Percentiles rank a stretch among this genome's conserved stretches.
These are phyloP conservation scores for Evansstolkia leycettana DNA, from an alignment of 495 filamentous ascomycete species.

Conservation along the genomic window DNA sequence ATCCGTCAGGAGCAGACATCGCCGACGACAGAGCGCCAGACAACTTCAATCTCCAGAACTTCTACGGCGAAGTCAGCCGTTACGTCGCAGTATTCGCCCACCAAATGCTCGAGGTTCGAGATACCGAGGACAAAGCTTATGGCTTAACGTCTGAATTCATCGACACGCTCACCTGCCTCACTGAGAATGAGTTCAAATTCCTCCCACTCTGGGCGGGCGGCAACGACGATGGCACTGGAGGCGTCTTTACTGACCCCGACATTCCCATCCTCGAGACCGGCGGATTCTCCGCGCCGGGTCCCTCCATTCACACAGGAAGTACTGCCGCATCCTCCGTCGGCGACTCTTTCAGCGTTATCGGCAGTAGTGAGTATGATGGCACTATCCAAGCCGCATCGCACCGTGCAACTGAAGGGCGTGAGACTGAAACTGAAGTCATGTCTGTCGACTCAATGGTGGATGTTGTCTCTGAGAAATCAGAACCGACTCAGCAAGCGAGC, in stretches of 20 bases:
- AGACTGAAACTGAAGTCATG: no score
- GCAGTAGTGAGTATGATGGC: constrained; percentile 16
- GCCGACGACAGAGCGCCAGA: background rate
- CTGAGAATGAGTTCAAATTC: constrained; percentile 36
- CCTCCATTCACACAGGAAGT: constrained; percentile 28
- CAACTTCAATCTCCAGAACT: constrained; percentile 2
- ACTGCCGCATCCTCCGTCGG: constrained; percentile 6
- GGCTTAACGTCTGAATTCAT: constrained; percentile 11
- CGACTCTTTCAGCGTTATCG: constrained; percentile 13
- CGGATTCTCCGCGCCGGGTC: constrained; percentile 32
- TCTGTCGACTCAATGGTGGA: no score
- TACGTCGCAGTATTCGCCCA: constrained; percentile 9
- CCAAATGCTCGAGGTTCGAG: constrained; percentile 8
- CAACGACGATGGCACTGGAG: constrained; percentile 40
- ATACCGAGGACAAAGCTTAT: background rate
- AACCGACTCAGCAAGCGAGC: no score
- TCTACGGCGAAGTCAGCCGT: constrained; percentile 4
- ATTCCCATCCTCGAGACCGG: constrained; percentile 26
- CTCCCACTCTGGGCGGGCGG: constrained; percentile 46
- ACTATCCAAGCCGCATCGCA: constrained; percentile 24
- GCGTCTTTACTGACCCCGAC: constrained; percentile 31
- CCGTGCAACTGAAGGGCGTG: constrained; percentile 16
- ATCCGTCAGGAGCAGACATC: no score
- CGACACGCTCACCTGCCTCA: constrained; percentile 34
- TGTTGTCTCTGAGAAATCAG: no score